Evolutionary conservation across 768 basidiomycete genomes (phyloP).

Genomic region (Terana coerulea): DNA sequence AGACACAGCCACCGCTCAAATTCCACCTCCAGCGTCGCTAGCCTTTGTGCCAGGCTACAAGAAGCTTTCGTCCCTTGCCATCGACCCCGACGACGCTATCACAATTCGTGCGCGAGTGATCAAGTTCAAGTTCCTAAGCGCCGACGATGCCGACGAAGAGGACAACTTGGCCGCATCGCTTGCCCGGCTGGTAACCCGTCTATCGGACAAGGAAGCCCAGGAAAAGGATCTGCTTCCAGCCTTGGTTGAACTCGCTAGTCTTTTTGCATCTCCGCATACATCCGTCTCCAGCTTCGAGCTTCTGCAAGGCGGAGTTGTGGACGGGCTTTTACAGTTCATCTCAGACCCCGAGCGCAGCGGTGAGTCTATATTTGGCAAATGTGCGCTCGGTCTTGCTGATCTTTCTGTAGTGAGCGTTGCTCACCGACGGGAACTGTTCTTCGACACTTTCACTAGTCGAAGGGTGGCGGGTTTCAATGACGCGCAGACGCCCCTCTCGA

Average conservation of each 20-base stretch:
- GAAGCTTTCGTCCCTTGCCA: conserved; percentile 61
- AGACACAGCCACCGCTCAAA: conserved; percentile 32
- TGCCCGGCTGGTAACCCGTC: conserved; percentile 56
- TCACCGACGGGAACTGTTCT: conserved; percentile 72
- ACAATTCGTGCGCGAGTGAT: conserved; percentile 90
- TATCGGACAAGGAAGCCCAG: conserved; percentile 50
- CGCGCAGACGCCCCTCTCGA: conserved; percentile 58
- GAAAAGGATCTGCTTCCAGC: conserved; percentile 63
- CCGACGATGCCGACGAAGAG: conserved; percentile 50
- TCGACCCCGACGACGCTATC: conserved; percentile 88
- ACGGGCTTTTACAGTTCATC: conserved; percentile 78
- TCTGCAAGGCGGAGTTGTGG: conserved; percentile 89
- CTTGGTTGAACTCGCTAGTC: conserved; percentile 70
- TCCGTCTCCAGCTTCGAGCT: conserved; percentile 96
- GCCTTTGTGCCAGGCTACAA: conserved; percentile 58
- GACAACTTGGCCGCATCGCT: conserved; percentile 65
- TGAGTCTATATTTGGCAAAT: conserved; percentile 31
- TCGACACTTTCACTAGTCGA: conserved; percentile 69
- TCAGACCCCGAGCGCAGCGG: conserved; percentile 61
- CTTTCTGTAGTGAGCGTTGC: conserved; percentile 50
- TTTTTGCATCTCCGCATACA: conserved; percentile 71
- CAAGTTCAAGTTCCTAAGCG: conserved; percentile 72
- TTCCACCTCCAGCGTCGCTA: conserved; percentile 38
- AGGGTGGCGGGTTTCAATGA: conserved; percentile 39
- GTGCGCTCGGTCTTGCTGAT: neutral